These are phyloP conservation scores for Vitis hybrid DNA, from an alignment of 177 flowering plant species.

Conservation along the genomic window DNA sequence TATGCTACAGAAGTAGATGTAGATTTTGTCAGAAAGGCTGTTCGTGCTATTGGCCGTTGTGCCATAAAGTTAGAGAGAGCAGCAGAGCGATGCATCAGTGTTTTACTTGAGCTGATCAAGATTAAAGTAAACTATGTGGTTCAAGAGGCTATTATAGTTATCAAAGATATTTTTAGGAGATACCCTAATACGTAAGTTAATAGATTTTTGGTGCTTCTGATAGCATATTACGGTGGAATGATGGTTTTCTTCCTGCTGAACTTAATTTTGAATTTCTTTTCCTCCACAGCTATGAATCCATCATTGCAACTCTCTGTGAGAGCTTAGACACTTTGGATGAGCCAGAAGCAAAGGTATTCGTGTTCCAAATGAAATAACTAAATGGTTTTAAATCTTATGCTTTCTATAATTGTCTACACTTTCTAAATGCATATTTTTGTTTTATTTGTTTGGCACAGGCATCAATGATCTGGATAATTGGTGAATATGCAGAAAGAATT, in stretches of 20 bases:
- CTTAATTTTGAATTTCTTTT: constrained; percentile 12
- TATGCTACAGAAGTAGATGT: constrained; percentile 99
- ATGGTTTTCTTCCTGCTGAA: constrained; percentile 10
- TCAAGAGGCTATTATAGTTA: constrained; percentile 98
- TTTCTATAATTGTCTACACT: not conserved
- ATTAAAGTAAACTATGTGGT: constrained; percentile 99
- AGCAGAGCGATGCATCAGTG: constrained; percentile 98
- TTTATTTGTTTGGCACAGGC: constrained; percentile 47
- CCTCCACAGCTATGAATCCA: constrained; percentile 85
- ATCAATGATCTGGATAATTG: constrained; percentile 99
- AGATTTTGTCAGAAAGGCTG: constrained; percentile 99
- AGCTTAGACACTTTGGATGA: constrained; percentile 98
- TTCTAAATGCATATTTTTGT: not conserved
- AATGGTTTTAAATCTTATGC: not conserved
- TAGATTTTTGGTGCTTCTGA: not conserved
- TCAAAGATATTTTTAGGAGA: constrained; percentile 97
- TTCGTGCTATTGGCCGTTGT: constrained; percentile 99
- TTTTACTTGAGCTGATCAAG: constrained; percentile 95
- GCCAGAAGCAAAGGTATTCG: constrained; percentile 97
- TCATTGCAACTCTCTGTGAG: constrained; percentile 99
- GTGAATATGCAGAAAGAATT: constrained; percentile 99
- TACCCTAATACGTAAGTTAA: constrained; percentile 90
- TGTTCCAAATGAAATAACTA: not conserved
- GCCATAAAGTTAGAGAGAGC: constrained; percentile 98
- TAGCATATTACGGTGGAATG: not conserved